Evolutionary conservation across 1,284 basidiomycete genomes (phyloP).

Genomic region (Cutaneotrichosporon arboriforme): DNA sequence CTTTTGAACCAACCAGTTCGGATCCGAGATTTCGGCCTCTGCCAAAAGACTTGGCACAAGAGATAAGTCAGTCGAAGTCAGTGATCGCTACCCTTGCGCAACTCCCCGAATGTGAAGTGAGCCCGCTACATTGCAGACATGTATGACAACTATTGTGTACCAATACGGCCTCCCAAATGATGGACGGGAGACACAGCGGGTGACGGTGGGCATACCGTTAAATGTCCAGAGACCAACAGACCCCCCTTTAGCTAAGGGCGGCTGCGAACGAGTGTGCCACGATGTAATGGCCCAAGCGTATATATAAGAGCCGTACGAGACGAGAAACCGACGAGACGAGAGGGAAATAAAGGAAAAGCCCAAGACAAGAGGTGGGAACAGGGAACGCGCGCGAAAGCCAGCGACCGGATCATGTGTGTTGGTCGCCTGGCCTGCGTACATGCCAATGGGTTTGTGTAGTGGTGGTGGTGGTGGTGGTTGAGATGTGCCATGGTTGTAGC

Average conservation of each 20-base stretch:
- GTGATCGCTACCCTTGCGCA: too few species aligned
- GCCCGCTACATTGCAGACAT: slow-evolving; percentile 1
- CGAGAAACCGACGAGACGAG: neutral
- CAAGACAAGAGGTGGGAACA: neutral
- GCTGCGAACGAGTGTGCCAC: too few species aligned
- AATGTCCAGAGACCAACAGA: too few species aligned
- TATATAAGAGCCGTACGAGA: slow-evolving; percentile 4
- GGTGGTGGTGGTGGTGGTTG: neutral
- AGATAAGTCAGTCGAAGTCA: neutral
- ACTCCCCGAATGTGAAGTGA: neutral
- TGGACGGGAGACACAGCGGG: too few species aligned
- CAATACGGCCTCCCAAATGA: too few species aligned
- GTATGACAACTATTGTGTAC: slow-evolving; percentile 3
- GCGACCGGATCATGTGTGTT: neutral
- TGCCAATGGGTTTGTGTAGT: neutral
- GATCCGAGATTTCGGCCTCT: slow-evolving; percentile 6
- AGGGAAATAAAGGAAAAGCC: neutral
- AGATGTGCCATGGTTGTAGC: neutral
- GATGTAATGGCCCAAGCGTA: too few species aligned
- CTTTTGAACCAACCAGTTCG: neutral
- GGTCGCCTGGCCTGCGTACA: neutral
- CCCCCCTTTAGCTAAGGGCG: too few species aligned
- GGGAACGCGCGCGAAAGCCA: neutral
- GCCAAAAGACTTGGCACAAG: too few species aligned
- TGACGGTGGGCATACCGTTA: too few species aligned